A percentile compares a stretch with the other conserved stretches of the same genome.
Conservation (phyloP, 805 yeast genomes). For the Candida insectorum region DNA sequence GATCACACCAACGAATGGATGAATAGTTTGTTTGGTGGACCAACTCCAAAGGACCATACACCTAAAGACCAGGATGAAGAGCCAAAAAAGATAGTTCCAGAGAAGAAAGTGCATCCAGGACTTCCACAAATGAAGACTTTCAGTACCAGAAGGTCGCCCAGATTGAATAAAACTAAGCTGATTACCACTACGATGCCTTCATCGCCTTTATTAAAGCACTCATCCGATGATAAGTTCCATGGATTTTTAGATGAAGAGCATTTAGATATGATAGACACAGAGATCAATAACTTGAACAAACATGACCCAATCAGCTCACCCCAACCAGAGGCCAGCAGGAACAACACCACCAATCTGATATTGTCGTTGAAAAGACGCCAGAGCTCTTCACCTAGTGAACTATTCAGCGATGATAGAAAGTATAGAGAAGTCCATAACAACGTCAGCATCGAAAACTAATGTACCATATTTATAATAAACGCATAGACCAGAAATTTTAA, state of each 20-base stretch:
- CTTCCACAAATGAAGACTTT: conserved; percentile 32
- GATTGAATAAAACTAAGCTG: conserved; percentile 18
- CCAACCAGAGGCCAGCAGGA: conserved; percentile 29
- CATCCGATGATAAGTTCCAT: conserved; percentile 11
- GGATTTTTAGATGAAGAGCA: conserved; percentile 13
- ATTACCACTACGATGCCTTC: conserved; percentile 20
- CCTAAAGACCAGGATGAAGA: conserved; percentile 4
- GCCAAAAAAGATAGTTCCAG: neutral
- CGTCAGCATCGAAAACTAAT: too few relatives aligned
- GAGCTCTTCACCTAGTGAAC: conserved; percentile 14
- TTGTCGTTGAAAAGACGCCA: conserved; percentile 10
- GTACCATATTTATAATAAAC: too few relatives aligned
- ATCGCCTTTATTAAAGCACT: conserved; percentile 29
- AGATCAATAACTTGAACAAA: conserved; percentile 15
- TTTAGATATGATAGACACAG: conserved; percentile 18
- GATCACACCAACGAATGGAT: conserved; percentile 39
- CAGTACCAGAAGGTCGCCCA: conserved; percentile 21
- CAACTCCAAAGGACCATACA: conserved; percentile 36
- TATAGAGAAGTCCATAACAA: too few relatives aligned
- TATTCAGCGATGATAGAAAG: too few relatives aligned
- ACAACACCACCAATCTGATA: conserved; percentile 32
- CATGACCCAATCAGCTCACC: conserved; percentile 21
- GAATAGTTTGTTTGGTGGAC: conserved; percentile 36
- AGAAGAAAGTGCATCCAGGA: conserved; percentile 16
- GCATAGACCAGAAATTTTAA: too few relatives aligned